Evolutionary conservation across 345 rosid species (phyloP), one percentile per base, ranked within the genome.

Genomic region (Eucalyptus decipiens): DNA sequence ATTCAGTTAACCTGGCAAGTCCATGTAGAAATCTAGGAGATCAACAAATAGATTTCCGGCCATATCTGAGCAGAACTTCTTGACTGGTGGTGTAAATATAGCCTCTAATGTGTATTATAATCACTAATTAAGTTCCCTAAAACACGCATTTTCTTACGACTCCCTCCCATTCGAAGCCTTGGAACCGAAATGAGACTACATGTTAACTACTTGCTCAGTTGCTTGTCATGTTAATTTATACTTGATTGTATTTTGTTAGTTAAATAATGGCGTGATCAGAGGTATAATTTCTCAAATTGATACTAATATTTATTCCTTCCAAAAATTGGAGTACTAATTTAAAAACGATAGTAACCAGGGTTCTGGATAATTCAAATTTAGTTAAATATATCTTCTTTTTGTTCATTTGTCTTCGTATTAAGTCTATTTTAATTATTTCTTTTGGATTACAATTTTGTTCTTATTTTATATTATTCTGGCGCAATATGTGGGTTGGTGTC

Each of bases 1-100:
- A 52, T 0, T 52, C 2, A 18, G 2, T 52, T 52, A 1, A 52
- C 56, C 2, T 52, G 0, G 24, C 10, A 52, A 52, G 10, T 52
- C 24, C 24, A 52, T 52, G 10, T 52, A 19, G 24, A 52, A 52
- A 52, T 19, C 0, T 52, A 52, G 56, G 24, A 19, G 56, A 52
- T 52, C 56, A 19, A 52, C 56, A 7, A 3, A 19, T 52, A 52
- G 24, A 19, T 52, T 19, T 52, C 24, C 24, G 1, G 10, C 24
- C 56, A 52, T 52, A 52, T 19, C 24, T 19, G 24, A 52, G 56
- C 56, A 52, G 24, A 52, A 52, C 24, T 52, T 52, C 24, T 18
- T 51, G 3, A 18, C 1, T 52, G 10, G 56, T 56, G 3, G 28
- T 24, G 62, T 56, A 56, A 56, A 56, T 56, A 56, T 24, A 24